Evolutionary conservation across 2,329 filamentous ascomycete species (phyloP).

Genomic region (Botrytis fragariae): DNA sequence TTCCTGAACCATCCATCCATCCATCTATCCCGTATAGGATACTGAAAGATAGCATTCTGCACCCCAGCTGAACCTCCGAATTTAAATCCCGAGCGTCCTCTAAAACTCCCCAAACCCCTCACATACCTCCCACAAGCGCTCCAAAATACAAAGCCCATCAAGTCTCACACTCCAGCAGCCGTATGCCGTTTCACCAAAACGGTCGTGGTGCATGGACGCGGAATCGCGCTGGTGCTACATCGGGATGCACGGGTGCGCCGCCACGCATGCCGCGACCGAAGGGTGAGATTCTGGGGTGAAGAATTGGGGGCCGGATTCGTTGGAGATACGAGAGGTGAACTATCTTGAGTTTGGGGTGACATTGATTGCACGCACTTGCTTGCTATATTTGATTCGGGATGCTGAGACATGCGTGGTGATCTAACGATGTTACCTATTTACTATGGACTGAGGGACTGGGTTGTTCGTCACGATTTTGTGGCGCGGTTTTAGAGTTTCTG

Average conservation of each 20-base stretch:
- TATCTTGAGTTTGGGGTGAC: not conserved
- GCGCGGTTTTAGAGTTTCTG: not conserved
- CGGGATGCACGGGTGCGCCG: not conserved
- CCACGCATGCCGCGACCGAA: not conserved
- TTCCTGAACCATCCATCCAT: not conserved
- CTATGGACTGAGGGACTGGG: not conserved
- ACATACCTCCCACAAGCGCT: too few species aligned
- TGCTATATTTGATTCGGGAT: not conserved
- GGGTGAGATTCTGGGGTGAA: not conserved
- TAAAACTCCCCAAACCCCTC: not conserved
- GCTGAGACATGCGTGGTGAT: conserved; percentile 8
- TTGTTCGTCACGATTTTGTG: not conserved
- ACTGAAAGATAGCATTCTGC: not conserved
- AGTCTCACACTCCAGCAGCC: not conserved
- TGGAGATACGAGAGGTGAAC: not conserved
- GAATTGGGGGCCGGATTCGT: conserved; percentile 5
- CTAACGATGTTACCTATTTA: not conserved
- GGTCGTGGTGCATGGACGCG: not conserved
- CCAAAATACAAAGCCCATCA: not conserved
- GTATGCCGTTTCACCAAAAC: conserved; percentile 14
- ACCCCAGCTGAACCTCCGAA: not conserved
- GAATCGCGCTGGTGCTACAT: not conserved
- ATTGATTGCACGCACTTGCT: too few species aligned
- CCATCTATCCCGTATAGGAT: not conserved
- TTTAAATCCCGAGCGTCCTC: not conserved